phyloP scores from a whole-genome alignment of 139 green algal genomes.

The Mesotaenium endlicherianum region DNA sequence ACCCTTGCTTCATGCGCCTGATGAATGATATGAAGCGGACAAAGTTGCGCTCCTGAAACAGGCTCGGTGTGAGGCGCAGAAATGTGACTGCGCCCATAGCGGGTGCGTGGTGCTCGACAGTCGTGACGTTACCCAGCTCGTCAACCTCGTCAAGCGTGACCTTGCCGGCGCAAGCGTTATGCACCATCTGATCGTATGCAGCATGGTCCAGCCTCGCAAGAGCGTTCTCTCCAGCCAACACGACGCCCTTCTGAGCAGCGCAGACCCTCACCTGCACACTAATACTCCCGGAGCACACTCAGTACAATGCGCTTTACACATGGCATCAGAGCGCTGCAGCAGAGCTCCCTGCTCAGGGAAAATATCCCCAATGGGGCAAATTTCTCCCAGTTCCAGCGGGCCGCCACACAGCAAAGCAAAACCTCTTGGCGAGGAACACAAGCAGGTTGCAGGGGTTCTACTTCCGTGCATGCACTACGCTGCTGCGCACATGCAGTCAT shows the following conservation, averaged over 20 bases:
- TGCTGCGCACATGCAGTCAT: too few relatives aligned
- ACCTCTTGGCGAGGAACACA: background rate
- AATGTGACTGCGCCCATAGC: conserved; percentile 32
- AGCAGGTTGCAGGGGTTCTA: too few relatives aligned
- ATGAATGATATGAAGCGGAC: conserved; percentile 33
- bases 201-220: conserved; percentile 3
- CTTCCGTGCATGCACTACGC: too few relatives aligned
- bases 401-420: background rate
- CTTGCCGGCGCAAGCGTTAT: background rate
- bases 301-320: too few relatives aligned
- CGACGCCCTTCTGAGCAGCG: conserved; percentile 3
- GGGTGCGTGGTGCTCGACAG: background rate
- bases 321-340: too few relatives aligned
- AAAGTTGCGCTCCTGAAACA: conserved; percentile 42
- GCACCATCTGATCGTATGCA: conserved; percentile 20
- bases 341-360: background rate
- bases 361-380: background rate
- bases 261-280: background rate
- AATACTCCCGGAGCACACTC: too few relatives aligned
- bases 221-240: conserved; percentile 21
- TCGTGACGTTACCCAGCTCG: background rate
- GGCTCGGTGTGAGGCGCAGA: conserved; percentile 13
- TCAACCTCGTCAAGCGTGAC: conserved; percentile 1
- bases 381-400: background rate
- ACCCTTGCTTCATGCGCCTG: conserved; percentile 15